Evolutionary conservation across 1,284 basidiomycete species (phyloP), one percentile per base, ranked within the genome.

Genomic region (Austropuccinia psidii): DNA sequence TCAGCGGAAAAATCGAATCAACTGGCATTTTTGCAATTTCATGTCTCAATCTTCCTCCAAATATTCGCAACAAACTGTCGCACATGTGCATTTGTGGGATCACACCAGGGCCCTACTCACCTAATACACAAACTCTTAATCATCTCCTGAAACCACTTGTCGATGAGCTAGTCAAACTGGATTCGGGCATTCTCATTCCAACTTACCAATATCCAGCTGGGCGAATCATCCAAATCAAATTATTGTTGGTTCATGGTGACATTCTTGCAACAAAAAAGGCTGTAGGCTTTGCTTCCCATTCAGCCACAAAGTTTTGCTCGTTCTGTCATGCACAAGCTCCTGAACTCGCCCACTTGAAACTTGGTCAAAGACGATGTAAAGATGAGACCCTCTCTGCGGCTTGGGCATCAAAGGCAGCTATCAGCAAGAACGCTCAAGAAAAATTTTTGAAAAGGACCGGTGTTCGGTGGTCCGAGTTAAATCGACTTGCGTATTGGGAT

Each of bases 31-130:
- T 75, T 57, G 57, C 73, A 15, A 21, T 75, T 27, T 52, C 47
- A 41, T 75, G 74, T 45, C 50, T 75, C 21, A 75, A 75, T 45
- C 62, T 74, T 35, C 70, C 67, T 55, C 69, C 74, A 47, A n/a
- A 65, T 15, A 17, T 66, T 39, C 57, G 52, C 35, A 66, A 75
- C 52, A 67, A 67, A 45, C 37, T 65, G 29, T 64, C 61, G 24
- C 47, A 74, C 24, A 55, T 67, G 33, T 75, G 70, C 52, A 29
- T 75, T 58, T 47, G 52, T 31, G 74, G 74, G 27, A 35, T 75
- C 45, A 75, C 58, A 29, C 74, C 74, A n/a, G 70, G 74, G 31
- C 55, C 62, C 15, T 35, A 64, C 47, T 70, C 64, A 27, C 72
- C 74, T 41, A 49, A 70, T 41, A 43, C 58, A 19, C 35, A 33